Evolutionary conservation across 208 protist genomes (phyloP).

Genomic region (Trypanosoma boissoni): DNA sequence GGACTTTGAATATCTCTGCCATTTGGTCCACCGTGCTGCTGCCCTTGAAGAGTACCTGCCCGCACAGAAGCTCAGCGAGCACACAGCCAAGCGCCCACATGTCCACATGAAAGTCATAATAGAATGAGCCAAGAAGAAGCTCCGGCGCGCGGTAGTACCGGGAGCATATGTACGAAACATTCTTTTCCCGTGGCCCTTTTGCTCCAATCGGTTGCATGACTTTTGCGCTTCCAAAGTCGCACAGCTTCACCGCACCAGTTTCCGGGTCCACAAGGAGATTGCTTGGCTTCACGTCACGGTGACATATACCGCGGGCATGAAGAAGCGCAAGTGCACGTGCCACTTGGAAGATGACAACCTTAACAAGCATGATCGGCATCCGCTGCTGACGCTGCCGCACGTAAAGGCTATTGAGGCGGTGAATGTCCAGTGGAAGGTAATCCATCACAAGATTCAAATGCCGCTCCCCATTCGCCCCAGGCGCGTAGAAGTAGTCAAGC

Average conservation of each 20-base stretch:
- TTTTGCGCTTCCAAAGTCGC: conserved; percentile 90
- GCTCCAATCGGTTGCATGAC: conserved; percentile 36
- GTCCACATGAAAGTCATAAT: conserved; percentile 90
- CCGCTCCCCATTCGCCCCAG: conserved; percentile 87
- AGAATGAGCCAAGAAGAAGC: conserved; percentile 83
- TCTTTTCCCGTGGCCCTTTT: conserved; percentile 44
- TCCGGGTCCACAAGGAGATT: conserved; percentile 83
- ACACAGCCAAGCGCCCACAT: conserved; percentile 95
- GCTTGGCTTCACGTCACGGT: conserved; percentile 90
- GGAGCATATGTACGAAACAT: conserved; percentile 92
- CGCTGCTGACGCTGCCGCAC: conserved; percentile 54
- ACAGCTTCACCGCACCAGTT: conserved; percentile 75
- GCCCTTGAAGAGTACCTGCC: conserved; percentile 89
- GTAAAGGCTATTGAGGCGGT: conserved; percentile 90
- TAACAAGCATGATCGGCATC: conserved; percentile 90
- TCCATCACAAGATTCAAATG: conserved; percentile 99
- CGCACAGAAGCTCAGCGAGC: conserved; percentile 94
- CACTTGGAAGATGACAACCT: conserved; percentile 96
- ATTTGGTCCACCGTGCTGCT: conserved; percentile 96
- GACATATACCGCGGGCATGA: conserved; percentile 71
- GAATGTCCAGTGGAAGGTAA: conserved; percentile 97
- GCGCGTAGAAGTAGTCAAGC: conserved; percentile 93
- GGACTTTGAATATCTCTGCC: conserved; percentile 95
- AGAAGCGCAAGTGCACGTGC: conserved; percentile 94
- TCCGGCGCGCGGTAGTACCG: conserved; percentile 96